Evolutionary conservation across 2,329 filamentous ascomycete species (phyloP), one percentile per base, ranked within the genome.

Genomic region (Pseudocercospora fuligena): DNA sequence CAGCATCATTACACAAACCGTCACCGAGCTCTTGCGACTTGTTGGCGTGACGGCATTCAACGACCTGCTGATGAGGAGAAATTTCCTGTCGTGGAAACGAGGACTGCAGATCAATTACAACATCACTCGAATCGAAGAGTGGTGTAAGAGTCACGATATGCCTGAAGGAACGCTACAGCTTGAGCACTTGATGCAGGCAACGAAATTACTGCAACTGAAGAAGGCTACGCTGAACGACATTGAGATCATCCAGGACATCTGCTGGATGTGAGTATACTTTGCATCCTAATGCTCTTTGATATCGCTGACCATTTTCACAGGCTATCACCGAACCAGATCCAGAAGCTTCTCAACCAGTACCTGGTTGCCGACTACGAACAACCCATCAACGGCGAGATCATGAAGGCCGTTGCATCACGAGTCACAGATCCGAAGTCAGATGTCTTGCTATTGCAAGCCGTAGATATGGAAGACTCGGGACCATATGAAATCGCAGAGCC

Each of bases 141-240:
- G 95, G 95, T 99, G 95, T 83, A 99, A 99, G 88, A 97, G 94
- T 77, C 96, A 99, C 79, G 95, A 98, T 74, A 98, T 99, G 94
- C 95, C 95, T 0, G 94, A 99, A 81, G 95, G 95, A 63, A 99
- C 94, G 31, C 86, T 99, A 61, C 94, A 98, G 82, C 87, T 99
- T 64, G 95, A 99, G 84, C 95, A 99, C 84, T 83, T 99, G 73
- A 99, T 99, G 95, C 94, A 98, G 92, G 95, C 95, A 61, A 99
- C 95, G 21, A 99, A 99, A 84, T 89, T 99, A 70, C 86, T 99
- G 71, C 95, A 99, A 80, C 86, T 99, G 70, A 99, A 99, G 89
- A 99, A 99, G 84, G 95, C 95, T 8, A 99, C 95, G 0, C 83
- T 99, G 78, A 99, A 98, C 79, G 95, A 99, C 77, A 99, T 99